Conservation (phyloP, 805 yeast species). For the Candida ascalaphidarum region DNA sequence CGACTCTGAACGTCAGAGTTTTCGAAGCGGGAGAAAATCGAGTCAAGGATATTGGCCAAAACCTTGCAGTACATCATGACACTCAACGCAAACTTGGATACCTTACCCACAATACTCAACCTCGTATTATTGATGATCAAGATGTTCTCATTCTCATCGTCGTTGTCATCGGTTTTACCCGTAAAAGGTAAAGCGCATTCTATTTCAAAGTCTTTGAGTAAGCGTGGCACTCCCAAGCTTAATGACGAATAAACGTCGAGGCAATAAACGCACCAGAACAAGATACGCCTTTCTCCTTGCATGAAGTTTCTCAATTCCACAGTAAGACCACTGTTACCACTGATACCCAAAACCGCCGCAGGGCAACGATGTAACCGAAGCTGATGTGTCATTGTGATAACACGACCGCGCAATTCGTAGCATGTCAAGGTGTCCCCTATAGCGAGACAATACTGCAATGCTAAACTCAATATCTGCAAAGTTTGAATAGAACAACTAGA, state of each 20-base stretch:
- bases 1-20: constrained; percentile 14
- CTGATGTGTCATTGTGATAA: constrained; percentile 79
- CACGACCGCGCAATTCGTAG: constrained; percentile 68
- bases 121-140: constrained; percentile 51
- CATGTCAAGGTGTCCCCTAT: constrained; percentile 68
- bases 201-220: constrained; percentile 71
- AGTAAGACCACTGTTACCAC: constrained; percentile 14
- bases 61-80: constrained; percentile 65
- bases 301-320: constrained; percentile 49
- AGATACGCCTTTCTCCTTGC: constrained; percentile 73
- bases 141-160: constrained; percentile 40
- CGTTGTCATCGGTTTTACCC: constrained; percentile 31
- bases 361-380: constrained; percentile 81
- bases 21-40: constrained; percentile 55
- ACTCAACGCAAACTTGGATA: constrained; percentile 52
- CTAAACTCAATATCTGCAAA: constrained; percentile 59
- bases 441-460: constrained; percentile 62
- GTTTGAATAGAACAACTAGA: constrained; percentile 57
- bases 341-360: constrained; percentile 69
- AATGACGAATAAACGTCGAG: constrained; percentile 70
- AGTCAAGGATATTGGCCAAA: constrained; percentile 64
- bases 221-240: constrained; percentile 74
- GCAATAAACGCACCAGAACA: constrained; percentile 79
- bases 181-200: constrained; percentile 80
- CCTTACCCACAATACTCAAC: constrained; percentile 63